Evolutionary conservation across 2,329 filamentous ascomycete genomes (phyloP), one percentile per base, ranked within the genome.

Genomic region (Ceratocystis eucalypticola): DNA sequence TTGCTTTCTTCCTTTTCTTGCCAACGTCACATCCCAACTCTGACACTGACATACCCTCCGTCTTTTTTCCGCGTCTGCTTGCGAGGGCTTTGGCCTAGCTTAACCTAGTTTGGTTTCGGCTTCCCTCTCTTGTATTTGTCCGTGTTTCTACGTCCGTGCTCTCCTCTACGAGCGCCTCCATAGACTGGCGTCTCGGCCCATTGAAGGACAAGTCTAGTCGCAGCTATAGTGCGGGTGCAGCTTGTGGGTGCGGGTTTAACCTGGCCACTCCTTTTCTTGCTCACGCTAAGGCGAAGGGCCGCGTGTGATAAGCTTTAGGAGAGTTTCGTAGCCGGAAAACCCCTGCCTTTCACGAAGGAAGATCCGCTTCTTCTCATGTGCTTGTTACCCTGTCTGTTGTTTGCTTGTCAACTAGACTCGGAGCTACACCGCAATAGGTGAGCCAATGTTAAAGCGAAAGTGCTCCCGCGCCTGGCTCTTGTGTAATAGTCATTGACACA

Each of bases 241-340:
- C 46, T n/a, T 50, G 17, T 50, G 17, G 17, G 17, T 8, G 7
- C 17, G n/a, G 46, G 46, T n/a, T n/a, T 25, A 17, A 10, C 46
- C n/a, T 50, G 48, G 3, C 25, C 8, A 37, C 33, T 37, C 33
- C 33, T 37, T 37, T 37, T 37, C 33, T 37, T 37, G 33, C 33
- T 37, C 33, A 12, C 33, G 33, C 33, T 37, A 37, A 4, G 33
- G 0, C 33, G 33, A 37, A 37, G 33, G 20, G 48, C 20, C 15
- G 48, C 6, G 48, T 53, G 28, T 59, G 53, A 59, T 59, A 59
- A 59, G 53, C 53, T 59, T 59, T 59, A 33, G 53, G 53, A 57
- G 53, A 59, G 53, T 33, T 33, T 33, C n/a, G 25, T 33, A 37
- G 53, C 28, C 53, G 25, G 25, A 33, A 57, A 6, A 59, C 8